phyloP scores from a whole-genome alignment of 2,329 filamentous ascomycete genomes.

The Neonectria coccinea region DNA sequence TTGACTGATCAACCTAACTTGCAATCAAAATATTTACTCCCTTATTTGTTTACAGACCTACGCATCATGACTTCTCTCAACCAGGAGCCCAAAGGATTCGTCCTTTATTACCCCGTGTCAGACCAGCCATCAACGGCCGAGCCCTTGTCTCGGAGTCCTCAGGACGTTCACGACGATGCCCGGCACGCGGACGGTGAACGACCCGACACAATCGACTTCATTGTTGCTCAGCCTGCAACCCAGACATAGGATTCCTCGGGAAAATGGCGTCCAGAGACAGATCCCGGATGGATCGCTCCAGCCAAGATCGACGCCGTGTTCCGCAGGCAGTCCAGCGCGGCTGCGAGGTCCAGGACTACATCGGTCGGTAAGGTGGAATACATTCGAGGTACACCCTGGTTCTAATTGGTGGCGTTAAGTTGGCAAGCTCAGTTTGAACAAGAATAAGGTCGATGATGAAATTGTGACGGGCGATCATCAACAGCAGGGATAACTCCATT shows the following conservation, averaged over 20 bases:
- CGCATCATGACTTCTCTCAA: neutral
- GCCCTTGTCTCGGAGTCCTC: neutral
- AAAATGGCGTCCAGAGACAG: neutral
- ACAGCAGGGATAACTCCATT: neutral
- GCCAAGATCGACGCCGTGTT: conserved; percentile 2
- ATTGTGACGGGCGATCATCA: neutral
- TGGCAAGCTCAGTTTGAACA: neutral
- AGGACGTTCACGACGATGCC: neutral
- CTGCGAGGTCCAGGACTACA: neutral
- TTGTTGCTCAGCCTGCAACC: neutral
- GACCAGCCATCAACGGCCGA: neutral
- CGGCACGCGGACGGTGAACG: neutral
- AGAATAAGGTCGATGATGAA: neutral
- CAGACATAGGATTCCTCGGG: neutral
- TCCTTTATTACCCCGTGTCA: neutral
- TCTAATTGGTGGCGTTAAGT: neutral
- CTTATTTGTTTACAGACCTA: neutral
- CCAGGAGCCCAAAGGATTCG: neutral
- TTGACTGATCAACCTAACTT: neutral
- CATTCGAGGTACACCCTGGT: neutral
- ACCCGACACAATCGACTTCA: neutral
- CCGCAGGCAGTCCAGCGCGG: neutral
- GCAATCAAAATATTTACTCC: neutral
- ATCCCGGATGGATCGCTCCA: neutral
- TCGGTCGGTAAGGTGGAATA: neutral